Base-by-base conservation (phyloP, 176 grass and related monocot species). In the Dendrocalamus sinicus region DNA sequence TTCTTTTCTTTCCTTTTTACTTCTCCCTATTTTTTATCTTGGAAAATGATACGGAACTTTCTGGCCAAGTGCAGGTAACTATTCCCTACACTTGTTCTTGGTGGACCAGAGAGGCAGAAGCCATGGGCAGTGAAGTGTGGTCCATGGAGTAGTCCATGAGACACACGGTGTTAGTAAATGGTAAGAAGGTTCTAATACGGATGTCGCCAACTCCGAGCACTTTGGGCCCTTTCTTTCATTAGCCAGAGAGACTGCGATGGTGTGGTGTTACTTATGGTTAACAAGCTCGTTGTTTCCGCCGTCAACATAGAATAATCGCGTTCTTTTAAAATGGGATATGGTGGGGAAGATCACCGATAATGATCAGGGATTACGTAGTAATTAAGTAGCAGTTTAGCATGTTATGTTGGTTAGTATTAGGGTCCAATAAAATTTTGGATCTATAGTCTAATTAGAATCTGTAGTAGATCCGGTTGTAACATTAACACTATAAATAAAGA, bases 1-100 rank as follows among this genome's bases (percentile, higher is more conserved):
- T 13, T 6, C 70, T 77, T 70, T 0, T 30, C 5, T 20, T 3
- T 12, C n/a, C 9, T 6, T 51, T 77, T 71, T 78, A 76, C 67
- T 73, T 39, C 22, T 86, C 37, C 12, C 1, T 39, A 52, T 52
- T 77, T 22, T 82, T 70, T 35, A 46, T 61, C 73, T 13, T 40
- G 10, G 80, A 78, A 88, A 78, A 48, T 70, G 80, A 64, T 23
- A 8, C 68, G 16, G 80, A 77, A 71, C 73, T 7, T 88, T 83
- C 73, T 2, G 16, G 19, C 26, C 12, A 24, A 0, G 23, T 60
- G 9, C 22, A 60, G 51, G 30, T 32, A 61, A 51, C 37, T 46
- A 0, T 28, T 71, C 2, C 52, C 52, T 46, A 16, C 7, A 19
- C 65, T 7, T 54, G 65, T 16, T 55, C 67, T 43, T 58, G 19